These are phyloP conservation scores for Casuarina equisetifolia DNA, from an alignment of 306 rosid species.

Conservation along the genomic window DNA sequence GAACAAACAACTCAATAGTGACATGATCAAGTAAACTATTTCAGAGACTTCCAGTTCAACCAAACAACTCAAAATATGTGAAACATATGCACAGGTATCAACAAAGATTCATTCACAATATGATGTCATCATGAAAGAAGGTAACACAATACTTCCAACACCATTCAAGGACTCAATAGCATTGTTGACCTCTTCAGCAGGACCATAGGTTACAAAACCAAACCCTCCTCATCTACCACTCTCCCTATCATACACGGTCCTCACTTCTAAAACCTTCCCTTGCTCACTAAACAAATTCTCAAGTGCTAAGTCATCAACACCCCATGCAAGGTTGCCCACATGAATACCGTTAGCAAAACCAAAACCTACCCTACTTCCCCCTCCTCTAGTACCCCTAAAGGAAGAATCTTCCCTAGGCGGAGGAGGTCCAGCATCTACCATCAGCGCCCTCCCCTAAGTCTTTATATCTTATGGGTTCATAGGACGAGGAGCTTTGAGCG, in stretches of 20 bases:
- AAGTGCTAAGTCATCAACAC: constrained; percentile 78
- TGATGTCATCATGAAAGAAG: not conserved
- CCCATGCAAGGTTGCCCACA: constrained; percentile 94
- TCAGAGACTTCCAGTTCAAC: not conserved
- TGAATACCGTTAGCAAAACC: constrained; percentile 57
- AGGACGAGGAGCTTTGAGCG: not conserved
- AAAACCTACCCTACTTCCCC: constrained; percentile 29
- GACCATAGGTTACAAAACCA: constrained; percentile 78
- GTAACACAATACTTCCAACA: constrained; percentile 50
- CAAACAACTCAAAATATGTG: not conserved
- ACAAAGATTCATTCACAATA: constrained; percentile 2
- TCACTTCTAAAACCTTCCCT: constrained; percentile 86
- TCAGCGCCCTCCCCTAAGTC: constrained; percentile 61
- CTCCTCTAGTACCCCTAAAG: constrained; percentile 44
- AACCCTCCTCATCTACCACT: constrained; percentile 95
- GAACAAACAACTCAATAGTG: not conserved
- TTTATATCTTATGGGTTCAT: not conserved
- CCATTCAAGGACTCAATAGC: constrained; percentile 84
- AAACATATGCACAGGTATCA: not conserved
- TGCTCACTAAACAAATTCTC: constrained; percentile 70
- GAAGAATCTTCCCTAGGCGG: constrained; percentile 56
- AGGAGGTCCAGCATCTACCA: constrained; percentile 88
- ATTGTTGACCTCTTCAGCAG: constrained; percentile 63
- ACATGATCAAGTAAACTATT: not conserved
- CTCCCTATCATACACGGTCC: constrained; percentile 88